These are phyloP conservation scores for Venturia asperata DNA, from an alignment of 2,329 filamentous ascomycete genomes.

Conservation along the genomic window DNA sequence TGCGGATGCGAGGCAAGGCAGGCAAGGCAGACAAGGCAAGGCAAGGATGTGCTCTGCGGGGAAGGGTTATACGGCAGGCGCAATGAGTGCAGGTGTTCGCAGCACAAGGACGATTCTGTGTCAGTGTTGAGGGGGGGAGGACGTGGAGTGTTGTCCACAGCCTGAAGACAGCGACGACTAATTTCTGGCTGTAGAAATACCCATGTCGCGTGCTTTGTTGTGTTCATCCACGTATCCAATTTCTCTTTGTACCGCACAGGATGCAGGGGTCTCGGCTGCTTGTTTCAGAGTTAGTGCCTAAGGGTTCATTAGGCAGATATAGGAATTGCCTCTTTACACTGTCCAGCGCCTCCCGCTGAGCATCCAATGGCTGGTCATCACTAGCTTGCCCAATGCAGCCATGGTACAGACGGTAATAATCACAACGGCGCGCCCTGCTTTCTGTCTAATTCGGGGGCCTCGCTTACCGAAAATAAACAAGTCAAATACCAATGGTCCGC, in stretches of 20 bases:
- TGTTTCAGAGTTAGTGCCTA: not conserved
- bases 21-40: too few species aligned
- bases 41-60: slow-evolving; percentile 5
- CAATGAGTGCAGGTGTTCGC: not conserved
- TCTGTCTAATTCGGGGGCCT: not conserved
- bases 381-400: too few species aligned
- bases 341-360: not conserved
- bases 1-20: too few species aligned
- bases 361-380: too few species aligned
- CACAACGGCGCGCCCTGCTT: not conserved
- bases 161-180: not conserved
- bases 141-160: not conserved
- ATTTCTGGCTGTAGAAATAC: not conserved
- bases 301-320: not conserved
- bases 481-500: not conserved
- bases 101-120: not conserved
- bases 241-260: not conserved
- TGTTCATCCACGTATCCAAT: slow-evolving; percentile 1
- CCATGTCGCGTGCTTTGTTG: not conserved
- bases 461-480: not conserved
- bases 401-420: too few species aligned
- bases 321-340: too few species aligned
- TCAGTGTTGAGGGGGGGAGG: not conserved
- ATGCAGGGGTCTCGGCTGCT: not conserved
- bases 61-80: not conserved